Conservation (phyloP, 768 basidiomycete species). For the Russula foetens region DNA sequence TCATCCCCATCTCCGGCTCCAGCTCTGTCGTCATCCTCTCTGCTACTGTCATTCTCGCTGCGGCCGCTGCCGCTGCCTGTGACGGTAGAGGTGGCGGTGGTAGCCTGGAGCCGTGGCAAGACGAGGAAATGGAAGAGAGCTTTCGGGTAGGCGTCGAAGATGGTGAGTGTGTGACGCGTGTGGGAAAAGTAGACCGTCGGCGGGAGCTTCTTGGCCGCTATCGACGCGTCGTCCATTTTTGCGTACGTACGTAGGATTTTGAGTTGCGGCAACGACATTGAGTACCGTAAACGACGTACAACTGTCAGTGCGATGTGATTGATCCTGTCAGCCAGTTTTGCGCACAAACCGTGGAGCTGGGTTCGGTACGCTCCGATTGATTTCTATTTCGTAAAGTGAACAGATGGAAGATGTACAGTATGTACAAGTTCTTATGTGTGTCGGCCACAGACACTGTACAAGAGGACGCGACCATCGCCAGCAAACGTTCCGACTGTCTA, state of each 20-base stretch:
- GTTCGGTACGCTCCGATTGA: too few relatives aligned
- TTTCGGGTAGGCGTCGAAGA: conserved; percentile 76
- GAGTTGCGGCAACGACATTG: conserved; percentile 24
- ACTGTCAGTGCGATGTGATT: too few relatives aligned
- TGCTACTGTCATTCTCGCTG: too few relatives aligned
- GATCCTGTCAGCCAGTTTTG: background rate
- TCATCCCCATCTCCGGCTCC: background rate
- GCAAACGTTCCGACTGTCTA: too few relatives aligned
- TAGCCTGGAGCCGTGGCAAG: conserved; percentile 46
- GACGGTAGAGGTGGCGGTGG: conserved; percentile 22
- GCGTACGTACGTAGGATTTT: conserved; percentile 59
- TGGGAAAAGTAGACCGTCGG: conserved; percentile 51
- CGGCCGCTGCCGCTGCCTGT: background rate
- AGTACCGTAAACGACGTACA: too few relatives aligned
- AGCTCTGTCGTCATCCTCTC: too few relatives aligned
- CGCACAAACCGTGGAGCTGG: too few relatives aligned
- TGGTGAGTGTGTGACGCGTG: conserved; percentile 46
- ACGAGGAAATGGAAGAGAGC: conserved; percentile 84
- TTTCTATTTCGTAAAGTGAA: background rate
- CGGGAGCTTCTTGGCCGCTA: conserved; percentile 37
- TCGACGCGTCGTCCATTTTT: conserved; percentile 32
- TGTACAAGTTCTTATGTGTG: too few relatives aligned
- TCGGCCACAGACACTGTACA: too few relatives aligned
- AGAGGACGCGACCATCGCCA: too few relatives aligned
- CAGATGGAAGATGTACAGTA: background rate